Percentiles rank a stretch among this genome's conserved stretches.
These are phyloP conservation scores for Leptodermis oblonga DNA, from an alignment of 257 asterid genomes.

Conservation along the genomic window DNA sequence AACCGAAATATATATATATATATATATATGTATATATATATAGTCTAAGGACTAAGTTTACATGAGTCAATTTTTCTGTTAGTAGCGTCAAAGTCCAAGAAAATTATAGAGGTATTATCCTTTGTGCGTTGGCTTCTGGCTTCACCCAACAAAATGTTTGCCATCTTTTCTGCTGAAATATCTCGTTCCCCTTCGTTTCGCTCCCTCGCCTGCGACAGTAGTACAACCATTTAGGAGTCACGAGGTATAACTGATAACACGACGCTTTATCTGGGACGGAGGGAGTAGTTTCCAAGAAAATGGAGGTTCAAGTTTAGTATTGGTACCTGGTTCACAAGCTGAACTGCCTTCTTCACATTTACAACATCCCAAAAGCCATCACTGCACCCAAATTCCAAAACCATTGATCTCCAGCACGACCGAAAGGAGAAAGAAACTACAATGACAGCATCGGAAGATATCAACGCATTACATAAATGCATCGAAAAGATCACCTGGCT, in stretches of 20 bases:
- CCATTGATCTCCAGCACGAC: not conserved
- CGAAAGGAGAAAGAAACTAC: not conserved
- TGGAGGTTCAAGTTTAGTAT: not conserved
- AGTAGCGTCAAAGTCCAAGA: conserved; percentile 55
- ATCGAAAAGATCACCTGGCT: conserved; percentile 85
- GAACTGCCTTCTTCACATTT: conserved; percentile 68
- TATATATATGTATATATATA: too few relatives aligned
- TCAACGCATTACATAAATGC: not conserved
- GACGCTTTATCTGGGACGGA: too few relatives aligned
- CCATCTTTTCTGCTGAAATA: conserved; percentile 60
- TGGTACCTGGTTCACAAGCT: conserved; percentile 72
- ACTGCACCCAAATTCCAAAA: conserved; percentile 33
- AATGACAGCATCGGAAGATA: conserved; percentile 11
- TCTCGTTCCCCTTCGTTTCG: conserved; percentile 32
- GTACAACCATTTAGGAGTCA: not conserved
- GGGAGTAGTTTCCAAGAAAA: too few relatives aligned
- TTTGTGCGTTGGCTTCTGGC: conserved; percentile 77
- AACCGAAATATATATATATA: too few relatives aligned
- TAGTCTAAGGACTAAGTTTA: conserved; percentile 36
- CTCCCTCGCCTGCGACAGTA: conserved; percentile 50
- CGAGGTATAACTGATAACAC: not conserved
- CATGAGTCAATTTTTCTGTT: conserved; percentile 32
- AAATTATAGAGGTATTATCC: conserved; percentile 84
- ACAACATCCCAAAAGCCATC: conserved; percentile 98
- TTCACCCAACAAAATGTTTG: conserved; percentile 65